These are phyloP conservation scores for Neurospora sp. DNA, from an alignment of 2,329 filamentous ascomycete species.

Conservation along the genomic window DNA sequence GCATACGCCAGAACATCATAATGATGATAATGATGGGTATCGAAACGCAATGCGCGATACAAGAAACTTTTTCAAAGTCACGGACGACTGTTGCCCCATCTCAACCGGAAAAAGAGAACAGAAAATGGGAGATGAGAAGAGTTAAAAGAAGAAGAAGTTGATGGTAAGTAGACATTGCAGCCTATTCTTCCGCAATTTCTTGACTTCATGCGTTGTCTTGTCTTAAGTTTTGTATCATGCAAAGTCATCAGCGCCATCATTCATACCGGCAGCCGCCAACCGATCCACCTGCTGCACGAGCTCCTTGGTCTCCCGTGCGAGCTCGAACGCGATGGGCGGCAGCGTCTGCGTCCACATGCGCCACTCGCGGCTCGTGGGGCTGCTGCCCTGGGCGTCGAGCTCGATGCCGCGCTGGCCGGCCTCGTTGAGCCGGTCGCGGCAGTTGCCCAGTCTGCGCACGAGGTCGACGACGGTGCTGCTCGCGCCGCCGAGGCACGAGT, in stretches of 20 bases:
- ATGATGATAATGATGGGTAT: not conserved
- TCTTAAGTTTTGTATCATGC: constrained; percentile 23
- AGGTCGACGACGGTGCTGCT: constrained; percentile 21
- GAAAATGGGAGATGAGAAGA: not conserved
- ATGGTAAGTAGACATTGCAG: too few species aligned
- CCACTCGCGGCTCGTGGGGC: constrained; percentile 46
- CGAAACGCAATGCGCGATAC: not conserved
- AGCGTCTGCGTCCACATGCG: constrained; percentile 59
- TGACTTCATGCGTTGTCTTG: not conserved
- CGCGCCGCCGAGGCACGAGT: constrained; percentile 38
- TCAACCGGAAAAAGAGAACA: not conserved
- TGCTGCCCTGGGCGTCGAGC: constrained; percentile 42
- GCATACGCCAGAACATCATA: not conserved
- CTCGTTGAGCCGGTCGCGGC: constrained; percentile 55
- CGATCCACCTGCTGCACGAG: constrained; percentile 40
- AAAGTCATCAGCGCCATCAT: constrained; percentile 35
- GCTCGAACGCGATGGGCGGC: constrained; percentile 78
- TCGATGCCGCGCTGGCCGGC: constrained; percentile 52
- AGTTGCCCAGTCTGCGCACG: constrained; percentile 48
- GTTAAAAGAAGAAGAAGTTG: not conserved
- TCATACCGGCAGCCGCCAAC: constrained; percentile 20
- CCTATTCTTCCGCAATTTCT: too few species aligned
- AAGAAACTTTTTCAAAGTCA: not conserved
- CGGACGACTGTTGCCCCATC: not conserved
- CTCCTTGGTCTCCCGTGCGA: constrained; percentile 74